Base-by-base conservation (phyloP, 2,329 filamentous ascomycete genomes). In the Claviceps sp. region DNA sequence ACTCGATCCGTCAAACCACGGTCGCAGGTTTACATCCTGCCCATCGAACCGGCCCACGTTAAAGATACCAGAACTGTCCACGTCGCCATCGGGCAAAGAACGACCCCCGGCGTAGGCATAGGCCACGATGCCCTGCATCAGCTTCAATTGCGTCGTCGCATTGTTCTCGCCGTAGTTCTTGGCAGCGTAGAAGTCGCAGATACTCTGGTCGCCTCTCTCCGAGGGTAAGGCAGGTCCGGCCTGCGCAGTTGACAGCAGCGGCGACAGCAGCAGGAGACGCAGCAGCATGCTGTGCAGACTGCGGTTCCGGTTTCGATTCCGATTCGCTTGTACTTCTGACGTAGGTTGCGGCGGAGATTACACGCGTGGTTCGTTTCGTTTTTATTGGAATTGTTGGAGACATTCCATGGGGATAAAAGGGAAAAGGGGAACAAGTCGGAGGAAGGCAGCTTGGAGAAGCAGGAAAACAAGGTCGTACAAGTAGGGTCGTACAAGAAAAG, bases 1-100 rank as follows among this genome's bases (percentile, higher is more conserved):
- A 60, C 58, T 60, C 18, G 60, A 57, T 24, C 64, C 64, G 47
- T 67, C 60, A 50, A 67, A 67, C 56, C 58, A 66, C 16, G 61
- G 55, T 30, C 55, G 52, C 2, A 66, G 58, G 49, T 62, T 54
- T 2, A 67, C 58, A 16, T 52, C 20, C 11, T 54, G 18, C 3
- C 54, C 56, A 11, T 58, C 24, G 49, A 58, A 63, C 1, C 24
- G 50, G 6, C 64, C 65, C 2, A 52, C 50, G 40, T 62, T 63
- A 34, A 66, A 59, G 20, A 65, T 65, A 3, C 64, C 64, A 1
- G 61, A 61, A 30, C 59, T 55, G 9, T 58, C 52, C 13, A 52
- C 24, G 7, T 55, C 48, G 9, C 55, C 49, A 16, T 58, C 54
- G 14, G 54, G 53, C 18, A 62, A 24, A 5, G 44, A 53, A 11